Conservation (phyloP, 768 basidiomycete species). For the Termitomyces sp. region DNA sequence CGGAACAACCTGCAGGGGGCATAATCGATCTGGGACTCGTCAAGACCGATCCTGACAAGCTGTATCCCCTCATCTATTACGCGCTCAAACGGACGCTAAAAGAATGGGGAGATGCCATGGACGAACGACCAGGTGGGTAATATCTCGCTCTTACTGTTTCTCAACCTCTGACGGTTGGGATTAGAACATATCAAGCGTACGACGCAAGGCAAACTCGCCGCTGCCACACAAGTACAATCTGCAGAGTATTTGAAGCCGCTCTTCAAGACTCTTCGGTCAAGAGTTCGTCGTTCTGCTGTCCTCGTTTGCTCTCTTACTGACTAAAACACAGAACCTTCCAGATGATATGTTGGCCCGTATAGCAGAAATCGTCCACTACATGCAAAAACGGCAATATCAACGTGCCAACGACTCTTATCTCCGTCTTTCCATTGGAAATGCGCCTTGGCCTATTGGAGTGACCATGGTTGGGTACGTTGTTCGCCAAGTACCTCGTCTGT, state of each 20-base stretch:
- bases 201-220: constrained; percentile 89
- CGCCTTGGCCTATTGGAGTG: constrained; percentile 99
- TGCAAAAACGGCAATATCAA: constrained; percentile 96
- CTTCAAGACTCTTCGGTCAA: constrained; percentile 84
- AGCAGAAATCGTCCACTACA: constrained; percentile 92
- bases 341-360: constrained; percentile 82
- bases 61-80: constrained; percentile 97
- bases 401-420: constrained; percentile 96
- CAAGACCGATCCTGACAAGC: constrained; percentile 90
- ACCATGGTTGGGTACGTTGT: constrained; percentile 92
- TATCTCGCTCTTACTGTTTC: not conserved
- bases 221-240: constrained; percentile 93
- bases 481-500: not conserved
- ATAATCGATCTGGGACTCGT: constrained; percentile 78
- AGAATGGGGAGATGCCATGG: constrained; percentile 97
- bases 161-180: constrained; percentile 6
- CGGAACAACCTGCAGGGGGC: constrained; percentile 49
- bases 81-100: constrained; percentile 89
- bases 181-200: constrained; percentile 84
- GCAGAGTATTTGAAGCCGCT: constrained; percentile 97
- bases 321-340: constrained; percentile 60
- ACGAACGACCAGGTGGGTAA: constrained; percentile 79
- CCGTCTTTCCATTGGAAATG: constrained; percentile 95
- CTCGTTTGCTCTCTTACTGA: constrained; percentile 2
- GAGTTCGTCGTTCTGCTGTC: constrained; percentile 53